phyloP scores from a whole-genome alignment of 2,329 filamentous ascomycete genomes.

The Mollisia scopiformis region DNA sequence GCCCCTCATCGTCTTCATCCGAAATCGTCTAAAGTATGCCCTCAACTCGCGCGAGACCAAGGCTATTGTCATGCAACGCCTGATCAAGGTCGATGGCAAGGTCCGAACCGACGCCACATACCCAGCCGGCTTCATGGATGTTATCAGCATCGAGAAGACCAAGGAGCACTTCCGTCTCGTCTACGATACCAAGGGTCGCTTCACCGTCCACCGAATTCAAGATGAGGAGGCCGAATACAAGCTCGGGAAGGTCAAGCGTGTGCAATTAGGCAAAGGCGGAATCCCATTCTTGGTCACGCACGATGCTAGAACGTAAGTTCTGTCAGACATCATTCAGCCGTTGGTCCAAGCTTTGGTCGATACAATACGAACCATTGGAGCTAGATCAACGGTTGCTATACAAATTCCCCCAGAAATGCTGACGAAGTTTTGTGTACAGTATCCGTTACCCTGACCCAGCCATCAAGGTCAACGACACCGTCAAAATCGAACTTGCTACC shows the following conservation, averaged over 20 bases:
- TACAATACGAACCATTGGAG: slow-evolving; percentile 36
- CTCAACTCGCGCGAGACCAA: slow-evolving; percentile 98
- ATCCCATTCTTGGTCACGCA: slow-evolving; percentile 99
- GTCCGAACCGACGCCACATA: slow-evolving; percentile 98
- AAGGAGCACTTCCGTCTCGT: slow-evolving; percentile 99
- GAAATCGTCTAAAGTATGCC: slow-evolving; percentile 97
- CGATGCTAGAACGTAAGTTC: slow-evolving; percentile 99
- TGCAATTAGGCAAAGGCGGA: slow-evolving; percentile 98
- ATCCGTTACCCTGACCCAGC: slow-evolving; percentile 98
- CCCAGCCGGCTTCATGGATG: slow-evolving; percentile 99
- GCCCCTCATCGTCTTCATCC: slow-evolving; percentile 98
- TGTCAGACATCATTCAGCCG: slow-evolving; percentile 98
- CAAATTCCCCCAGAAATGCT: slow-evolving; percentile 34
- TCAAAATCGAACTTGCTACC: slow-evolving; percentile 96
- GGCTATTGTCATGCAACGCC: slow-evolving; percentile 98
- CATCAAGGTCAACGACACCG: slow-evolving; percentile 99
- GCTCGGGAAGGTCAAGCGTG: slow-evolving; percentile 99
- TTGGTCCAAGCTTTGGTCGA: slow-evolving; percentile 99
- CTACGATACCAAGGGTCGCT: slow-evolving; percentile 99
- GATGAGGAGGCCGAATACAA: slow-evolving; percentile 99
- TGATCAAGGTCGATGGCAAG: slow-evolving; percentile 99
- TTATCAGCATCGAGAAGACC: slow-evolving; percentile 99
- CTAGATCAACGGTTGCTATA: slow-evolving; percentile 40
- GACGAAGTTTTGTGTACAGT: slow-evolving; percentile 53
- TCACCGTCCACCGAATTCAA: slow-evolving; percentile 99